A percentile compares a stretch with the other conserved stretches of the same genome.
These are phyloP conservation scores for Exophiala calicioides DNA, from an alignment of 2,329 filamentous ascomycete species.

Conservation along the genomic window DNA sequence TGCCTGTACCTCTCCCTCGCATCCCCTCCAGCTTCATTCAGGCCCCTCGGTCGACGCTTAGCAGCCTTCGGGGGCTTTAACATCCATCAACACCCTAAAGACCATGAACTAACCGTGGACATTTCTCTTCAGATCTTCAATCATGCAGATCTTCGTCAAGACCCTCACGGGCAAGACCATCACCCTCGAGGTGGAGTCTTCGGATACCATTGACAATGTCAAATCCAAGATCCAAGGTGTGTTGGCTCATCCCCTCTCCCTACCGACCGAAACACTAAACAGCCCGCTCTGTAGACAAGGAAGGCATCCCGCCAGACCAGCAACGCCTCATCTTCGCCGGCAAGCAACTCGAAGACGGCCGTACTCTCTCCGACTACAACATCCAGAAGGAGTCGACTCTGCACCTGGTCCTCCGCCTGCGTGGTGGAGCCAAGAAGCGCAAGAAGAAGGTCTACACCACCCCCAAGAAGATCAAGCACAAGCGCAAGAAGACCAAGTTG, in stretches of 20 bases:
- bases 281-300: constrained; percentile 75
- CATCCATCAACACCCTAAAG: neutral
- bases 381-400: constrained; percentile 99
- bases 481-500: constrained; percentile 99
- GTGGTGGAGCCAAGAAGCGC: constrained; percentile 99
- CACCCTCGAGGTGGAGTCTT: constrained; percentile 99
- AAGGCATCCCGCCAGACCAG: constrained; percentile 98
- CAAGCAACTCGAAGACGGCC: constrained; percentile 99
- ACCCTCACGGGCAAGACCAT: constrained; percentile 98
- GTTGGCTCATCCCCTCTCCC: constrained; percentile 25
- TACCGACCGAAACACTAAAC: constrained; percentile 7
- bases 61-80: neutral
- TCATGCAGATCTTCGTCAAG: constrained; percentile 61
- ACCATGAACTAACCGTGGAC: constrained; percentile 13
- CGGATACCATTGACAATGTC: constrained; percentile 99
- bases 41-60: neutral
- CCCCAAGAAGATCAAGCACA: constrained; percentile 99
- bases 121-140: constrained; percentile 40
- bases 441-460: constrained; percentile 99
- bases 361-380: constrained; percentile 99
- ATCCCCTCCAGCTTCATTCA: constrained; percentile 1
- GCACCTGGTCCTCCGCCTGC: constrained; percentile 95
- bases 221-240: constrained; percentile 88
- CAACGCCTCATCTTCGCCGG: constrained; percentile 99
- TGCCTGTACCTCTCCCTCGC: constrained; percentile 5